Conservation (phyloP, 2,329 filamentous ascomycete species). For the Apiospora malaysiana region DNA sequence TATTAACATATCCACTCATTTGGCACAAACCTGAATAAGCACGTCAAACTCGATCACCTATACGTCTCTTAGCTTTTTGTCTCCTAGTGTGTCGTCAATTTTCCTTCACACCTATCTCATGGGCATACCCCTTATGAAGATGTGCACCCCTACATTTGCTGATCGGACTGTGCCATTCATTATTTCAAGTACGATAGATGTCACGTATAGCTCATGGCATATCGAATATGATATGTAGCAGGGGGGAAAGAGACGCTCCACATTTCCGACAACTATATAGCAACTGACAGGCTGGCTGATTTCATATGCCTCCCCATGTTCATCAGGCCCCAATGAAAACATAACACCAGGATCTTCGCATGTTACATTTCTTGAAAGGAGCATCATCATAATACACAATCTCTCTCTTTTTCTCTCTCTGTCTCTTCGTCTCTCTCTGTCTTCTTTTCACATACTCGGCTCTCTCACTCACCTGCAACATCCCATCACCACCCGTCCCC, state of each 20-base stretch:
- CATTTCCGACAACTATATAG: slow-evolving; percentile 16
- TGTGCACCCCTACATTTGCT: no score
- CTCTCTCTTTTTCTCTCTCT: not conserved
- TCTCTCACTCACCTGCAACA: not conserved
- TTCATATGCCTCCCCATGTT: not conserved
- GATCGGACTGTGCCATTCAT: no score
- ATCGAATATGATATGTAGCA: not conserved
- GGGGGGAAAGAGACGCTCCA: slow-evolving; percentile 9
- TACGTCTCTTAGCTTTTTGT: no score
- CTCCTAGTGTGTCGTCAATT: not conserved
- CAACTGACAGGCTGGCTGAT: not conserved
- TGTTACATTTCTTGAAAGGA: not conserved
- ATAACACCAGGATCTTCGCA: not conserved
- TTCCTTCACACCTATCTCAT: not conserved
- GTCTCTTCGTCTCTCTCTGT: not conserved
- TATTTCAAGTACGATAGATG: not conserved
- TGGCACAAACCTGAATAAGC: not conserved
- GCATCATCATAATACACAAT: not conserved
- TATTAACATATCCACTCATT: not conserved
- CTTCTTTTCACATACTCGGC: not conserved
- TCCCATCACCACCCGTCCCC: not conserved
- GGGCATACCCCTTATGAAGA: not conserved
- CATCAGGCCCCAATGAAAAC: not conserved
- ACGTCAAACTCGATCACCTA: not conserved
- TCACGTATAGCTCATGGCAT: not conserved